Evolutionary conservation across 257 asterid genomes (phyloP).

Genomic region (Solanum neorickii): DNA sequence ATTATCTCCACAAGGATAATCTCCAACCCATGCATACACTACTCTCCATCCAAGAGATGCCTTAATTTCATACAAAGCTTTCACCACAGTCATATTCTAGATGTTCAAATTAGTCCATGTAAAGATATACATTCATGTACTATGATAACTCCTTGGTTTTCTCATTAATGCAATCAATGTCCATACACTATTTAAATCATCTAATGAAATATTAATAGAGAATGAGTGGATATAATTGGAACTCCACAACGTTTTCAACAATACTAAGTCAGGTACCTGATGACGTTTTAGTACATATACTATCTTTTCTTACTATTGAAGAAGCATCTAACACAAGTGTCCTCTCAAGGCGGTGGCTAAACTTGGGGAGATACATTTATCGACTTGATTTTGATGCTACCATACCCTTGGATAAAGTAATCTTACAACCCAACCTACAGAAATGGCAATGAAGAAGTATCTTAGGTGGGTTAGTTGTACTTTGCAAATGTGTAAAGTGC

Average conservation of each 20-base stretch:
- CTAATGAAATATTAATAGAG: too few species aligned
- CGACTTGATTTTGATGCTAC: background rate
- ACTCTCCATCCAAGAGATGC: too few species aligned
- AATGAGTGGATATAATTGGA: too few species aligned
- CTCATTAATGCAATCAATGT: too few species aligned
- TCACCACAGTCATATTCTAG: conserved; percentile 31
- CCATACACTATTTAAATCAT: too few species aligned
- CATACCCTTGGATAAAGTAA: background rate
- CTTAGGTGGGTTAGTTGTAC: background rate
- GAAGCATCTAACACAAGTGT: conserved; percentile 4
- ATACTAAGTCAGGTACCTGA: background rate
- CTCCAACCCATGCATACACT: conserved; percentile 80
- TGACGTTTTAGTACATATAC: background rate
- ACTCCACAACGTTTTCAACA: too few species aligned
- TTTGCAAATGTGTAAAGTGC: background rate
- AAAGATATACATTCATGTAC: too few species aligned
- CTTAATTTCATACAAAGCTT: conserved; percentile 59
- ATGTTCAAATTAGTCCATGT: too few species aligned
- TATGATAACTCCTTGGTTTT: too few species aligned
- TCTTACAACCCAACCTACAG: background rate
- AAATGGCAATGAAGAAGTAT: background rate
- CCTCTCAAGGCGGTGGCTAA: background rate
- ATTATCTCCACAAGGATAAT: conserved; percentile 98
- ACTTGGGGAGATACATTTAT: background rate
- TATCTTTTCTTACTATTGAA: background rate